These are phyloP conservation scores for Ascochyta pisi DNA, from an alignment of 2,329 filamentous ascomycete genomes.

Conservation along the genomic window DNA sequence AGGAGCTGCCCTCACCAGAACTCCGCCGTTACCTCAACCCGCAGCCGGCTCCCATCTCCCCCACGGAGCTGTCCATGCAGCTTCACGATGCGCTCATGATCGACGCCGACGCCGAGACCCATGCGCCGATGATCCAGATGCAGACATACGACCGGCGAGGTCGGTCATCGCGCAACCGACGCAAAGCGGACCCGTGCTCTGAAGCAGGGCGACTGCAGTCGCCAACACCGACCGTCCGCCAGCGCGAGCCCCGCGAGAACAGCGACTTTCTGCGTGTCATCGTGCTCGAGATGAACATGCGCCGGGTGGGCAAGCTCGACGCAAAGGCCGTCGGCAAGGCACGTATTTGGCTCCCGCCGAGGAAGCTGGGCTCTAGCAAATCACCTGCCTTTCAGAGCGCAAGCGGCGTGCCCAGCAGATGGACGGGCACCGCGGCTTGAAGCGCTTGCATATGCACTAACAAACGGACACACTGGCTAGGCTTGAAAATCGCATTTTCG, in stretches of 20 bases:
- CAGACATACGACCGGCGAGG: conserved; percentile 63
- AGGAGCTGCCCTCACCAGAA: conserved; percentile 62
- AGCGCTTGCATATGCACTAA: conserved; percentile 18
- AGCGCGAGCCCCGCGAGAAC: conserved; percentile 69
- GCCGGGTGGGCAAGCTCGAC: conserved; percentile 67
- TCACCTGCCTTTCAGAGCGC: conserved; percentile 32
- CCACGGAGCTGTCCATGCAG: conserved; percentile 49
- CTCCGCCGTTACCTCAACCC: conserved; percentile 69
- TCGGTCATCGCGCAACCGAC: conserved; percentile 37
- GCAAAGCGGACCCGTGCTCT: conserved; percentile 48
- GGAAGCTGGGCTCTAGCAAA: conserved; percentile 48
- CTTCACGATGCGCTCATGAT: conserved; percentile 48
- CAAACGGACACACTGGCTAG: conserved; percentile 16
- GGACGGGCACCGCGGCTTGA: conserved; percentile 40
- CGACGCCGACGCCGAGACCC: conserved; percentile 45
- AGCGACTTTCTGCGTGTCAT: conserved; percentile 69
- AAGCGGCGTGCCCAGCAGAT: conserved; percentile 46
- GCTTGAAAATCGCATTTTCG: neutral
- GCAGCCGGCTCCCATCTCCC: conserved; percentile 49
- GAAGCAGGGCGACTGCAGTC: conserved; percentile 53
- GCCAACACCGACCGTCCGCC: conserved; percentile 56
- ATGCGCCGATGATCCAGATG: conserved; percentile 66
- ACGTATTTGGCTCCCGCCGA: conserved; percentile 66
- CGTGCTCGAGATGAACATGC: conserved; percentile 73
- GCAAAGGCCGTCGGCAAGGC: conserved; percentile 62